Conservation (phyloP, 345 rosid species). For the Brassica incana region DNA sequence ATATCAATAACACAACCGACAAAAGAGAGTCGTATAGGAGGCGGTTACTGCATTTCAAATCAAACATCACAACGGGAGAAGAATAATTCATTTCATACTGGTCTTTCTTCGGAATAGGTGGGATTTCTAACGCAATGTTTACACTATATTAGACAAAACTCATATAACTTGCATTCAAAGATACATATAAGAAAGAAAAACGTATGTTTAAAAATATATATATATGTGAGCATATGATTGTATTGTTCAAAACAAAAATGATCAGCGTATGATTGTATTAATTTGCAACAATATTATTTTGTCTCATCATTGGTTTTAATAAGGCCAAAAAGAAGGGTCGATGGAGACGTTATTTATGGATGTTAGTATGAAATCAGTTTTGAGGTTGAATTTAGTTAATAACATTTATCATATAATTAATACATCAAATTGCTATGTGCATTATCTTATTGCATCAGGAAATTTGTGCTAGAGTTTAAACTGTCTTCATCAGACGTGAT, state of each 20-base stretch:
- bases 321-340: slow-evolving; percentile 31
- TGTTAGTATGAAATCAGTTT: slow-evolving; percentile 31
- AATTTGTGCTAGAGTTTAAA: slow-evolving; percentile 27
- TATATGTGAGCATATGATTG: neutral
- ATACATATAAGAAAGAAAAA: slow-evolving; percentile 8
- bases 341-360: slow-evolving; percentile 33
- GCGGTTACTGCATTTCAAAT: slow-evolving; percentile 7
- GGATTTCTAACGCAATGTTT: neutral
- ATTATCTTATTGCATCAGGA: neutral
- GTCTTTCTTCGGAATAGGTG: neutral
- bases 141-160: neutral
- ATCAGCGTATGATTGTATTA: neutral
- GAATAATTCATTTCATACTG: slow-evolving; percentile 24
- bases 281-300: neutral
- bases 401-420: neutral
- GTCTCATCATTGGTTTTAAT: slow-evolving; percentile 5
- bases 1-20: slow-evolving; percentile 22
- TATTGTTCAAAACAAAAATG: neutral
- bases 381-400: neutral
- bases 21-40: neutral
- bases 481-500: slow-evolving; percentile 27
- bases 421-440: neutral
- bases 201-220: neutral
- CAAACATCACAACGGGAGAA: neutral
- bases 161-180: slow-evolving; percentile 22